Percentiles rank a stretch among this genome's conserved stretches.
These are phyloP conservation scores for Chenopodium formosanum DNA, from an alignment of 148 eudicot genomes.

Conservation along the genomic window DNA sequence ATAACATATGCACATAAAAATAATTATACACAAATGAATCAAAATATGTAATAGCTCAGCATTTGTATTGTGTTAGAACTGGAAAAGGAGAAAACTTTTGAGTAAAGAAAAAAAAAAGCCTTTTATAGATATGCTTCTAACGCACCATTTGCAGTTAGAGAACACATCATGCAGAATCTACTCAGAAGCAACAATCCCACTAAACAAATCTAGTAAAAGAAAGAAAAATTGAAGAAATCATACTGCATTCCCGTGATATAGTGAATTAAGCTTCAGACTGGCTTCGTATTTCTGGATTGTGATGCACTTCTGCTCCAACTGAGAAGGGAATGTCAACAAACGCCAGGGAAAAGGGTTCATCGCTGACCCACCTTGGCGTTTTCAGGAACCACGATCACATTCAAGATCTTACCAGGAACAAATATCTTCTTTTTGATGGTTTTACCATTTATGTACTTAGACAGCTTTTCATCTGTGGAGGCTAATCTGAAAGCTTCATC, in stretches of 20 bases:
- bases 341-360: slow-evolving; percentile 11
- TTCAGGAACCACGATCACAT: slow-evolving; percentile 62
- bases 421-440: slow-evolving; percentile 73
- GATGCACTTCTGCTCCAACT: background rate
- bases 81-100: background rate
- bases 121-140: no score
- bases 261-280: background rate
- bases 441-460: slow-evolving; percentile 68
- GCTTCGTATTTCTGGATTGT: background rate
- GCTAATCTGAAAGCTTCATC: slow-evolving; percentile 82
- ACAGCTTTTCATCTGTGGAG: slow-evolving; percentile 60
- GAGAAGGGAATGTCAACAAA: background rate
- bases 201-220: background rate
- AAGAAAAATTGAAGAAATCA: background rate
- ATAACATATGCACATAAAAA: background rate
- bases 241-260: background rate
- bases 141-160: background rate
- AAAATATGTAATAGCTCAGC: background rate
- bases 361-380: slow-evolving; percentile 45
- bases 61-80: background rate
- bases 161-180: background rate
- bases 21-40: background rate
- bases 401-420: slow-evolving; percentile 83
- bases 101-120: no score
- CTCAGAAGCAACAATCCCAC: background rate